Percentiles rank a stretch among this genome's conserved stretches.
These are phyloP conservation scores for Penicillium sp. DNA, from an alignment of 2,329 filamentous ascomycete species.

Conservation along the genomic window DNA sequence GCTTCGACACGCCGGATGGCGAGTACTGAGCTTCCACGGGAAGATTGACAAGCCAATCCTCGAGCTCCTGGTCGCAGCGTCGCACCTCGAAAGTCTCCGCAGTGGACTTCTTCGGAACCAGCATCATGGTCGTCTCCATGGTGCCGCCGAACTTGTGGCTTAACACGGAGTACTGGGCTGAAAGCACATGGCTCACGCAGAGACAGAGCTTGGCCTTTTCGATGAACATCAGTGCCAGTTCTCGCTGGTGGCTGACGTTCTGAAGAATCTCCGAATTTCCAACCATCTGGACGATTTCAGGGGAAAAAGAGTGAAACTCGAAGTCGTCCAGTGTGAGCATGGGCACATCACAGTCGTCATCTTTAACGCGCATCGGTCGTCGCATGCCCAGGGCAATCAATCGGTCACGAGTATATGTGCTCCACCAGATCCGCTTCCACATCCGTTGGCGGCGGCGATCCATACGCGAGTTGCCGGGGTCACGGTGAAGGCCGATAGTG, in stretches of 20 bases:
- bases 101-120: constrained; percentile 81
- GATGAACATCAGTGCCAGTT: constrained; percentile 83
- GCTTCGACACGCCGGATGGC: constrained; percentile 55
- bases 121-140: constrained; percentile 77
- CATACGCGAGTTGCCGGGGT: constrained; percentile 74
- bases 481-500: constrained; percentile 86
- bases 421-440: constrained; percentile 98
- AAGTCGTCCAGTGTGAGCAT: constrained; percentile 85
- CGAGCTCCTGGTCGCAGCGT: constrained; percentile 72
- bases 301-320: constrained; percentile 65
- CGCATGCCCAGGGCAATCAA: constrained; percentile 91
- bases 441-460: constrained; percentile 68
- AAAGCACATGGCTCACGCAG: constrained; percentile 82
- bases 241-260: constrained; percentile 66
- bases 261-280: constrained; percentile 66
- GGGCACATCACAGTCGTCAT: constrained; percentile 88
- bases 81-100: constrained; percentile 77
- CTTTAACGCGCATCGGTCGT: constrained; percentile 84
- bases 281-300: constrained; percentile 64
- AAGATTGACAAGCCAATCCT: constrained; percentile 69
- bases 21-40: constrained; percentile 70
- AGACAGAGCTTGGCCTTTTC: constrained; percentile 86
- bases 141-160: constrained; percentile 71
- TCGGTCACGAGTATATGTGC: constrained; percentile 89
- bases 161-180: constrained; percentile 86